A percentile compares a stretch with the other conserved stretches of the same genome.
Evolutionary conservation across 345 rosid genomes (phyloP).

Genomic region (Arabis hirsuta): DNA sequence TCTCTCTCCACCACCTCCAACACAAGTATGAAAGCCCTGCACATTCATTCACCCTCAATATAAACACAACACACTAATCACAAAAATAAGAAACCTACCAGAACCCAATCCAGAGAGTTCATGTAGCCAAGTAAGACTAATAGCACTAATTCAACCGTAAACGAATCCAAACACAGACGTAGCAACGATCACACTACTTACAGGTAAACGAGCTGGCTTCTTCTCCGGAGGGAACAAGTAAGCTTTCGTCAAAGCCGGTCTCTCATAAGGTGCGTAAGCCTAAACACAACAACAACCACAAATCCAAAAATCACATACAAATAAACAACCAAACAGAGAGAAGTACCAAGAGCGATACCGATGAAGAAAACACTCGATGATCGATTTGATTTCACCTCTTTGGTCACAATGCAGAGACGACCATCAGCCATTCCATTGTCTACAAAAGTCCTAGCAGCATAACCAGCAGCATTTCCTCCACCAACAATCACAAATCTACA

Average conservation of each 20-base stretch:
- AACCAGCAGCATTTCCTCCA: constrained; percentile 99
- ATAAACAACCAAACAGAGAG: not conserved
- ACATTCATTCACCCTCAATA: constrained; percentile 8
- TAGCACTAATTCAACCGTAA: not conserved
- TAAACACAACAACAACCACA: constrained; percentile 41
- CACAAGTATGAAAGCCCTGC: constrained; percentile 97
- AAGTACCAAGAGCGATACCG: not conserved
- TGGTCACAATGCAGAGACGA: constrained; percentile 81
- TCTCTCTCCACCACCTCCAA: constrained; percentile 96
- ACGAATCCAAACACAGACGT: not conserved
- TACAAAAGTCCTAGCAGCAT: constrained; percentile 92
- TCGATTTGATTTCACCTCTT: constrained; percentile 62
- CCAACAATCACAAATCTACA: constrained; percentile 84
- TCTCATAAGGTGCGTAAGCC: constrained; percentile 93
- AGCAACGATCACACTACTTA: constrained; percentile 42
- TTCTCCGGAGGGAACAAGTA: constrained; percentile 90
- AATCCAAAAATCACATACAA: not conserved
- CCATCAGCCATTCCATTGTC: constrained; percentile 96
- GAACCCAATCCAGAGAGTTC: not conserved
- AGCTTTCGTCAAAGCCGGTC: constrained; percentile 94
- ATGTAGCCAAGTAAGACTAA: not conserved
- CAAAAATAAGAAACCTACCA: not conserved
- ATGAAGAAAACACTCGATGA: not conserved
- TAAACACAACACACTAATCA: not conserved
- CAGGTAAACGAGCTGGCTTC: constrained; percentile 95